A percentile compares a stretch with the other conserved stretches of the same genome.
Evolutionary conservation across 2,329 filamentous ascomycete genomes (phyloP).

Genomic region (Nemania sp.): DNA sequence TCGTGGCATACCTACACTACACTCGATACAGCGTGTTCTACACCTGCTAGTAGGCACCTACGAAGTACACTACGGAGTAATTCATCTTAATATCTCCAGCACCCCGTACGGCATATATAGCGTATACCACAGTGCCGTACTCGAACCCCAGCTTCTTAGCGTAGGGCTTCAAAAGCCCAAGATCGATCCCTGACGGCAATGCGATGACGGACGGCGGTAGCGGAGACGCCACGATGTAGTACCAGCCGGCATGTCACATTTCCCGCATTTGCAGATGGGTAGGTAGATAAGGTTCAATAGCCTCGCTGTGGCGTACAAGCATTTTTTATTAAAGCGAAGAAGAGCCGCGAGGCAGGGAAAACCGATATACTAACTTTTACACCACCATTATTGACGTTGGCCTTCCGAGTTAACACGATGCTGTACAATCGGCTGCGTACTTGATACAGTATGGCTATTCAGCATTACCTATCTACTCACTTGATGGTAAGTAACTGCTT

Average conservation of each 20-base stretch:
- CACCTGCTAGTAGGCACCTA: not conserved
- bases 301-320: conserved; percentile 21
- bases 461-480: no score
- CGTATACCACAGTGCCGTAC: not conserved
- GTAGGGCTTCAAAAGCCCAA: no score
- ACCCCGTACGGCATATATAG: no score
- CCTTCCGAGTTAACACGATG: conserved; percentile 34
- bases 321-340: conserved; percentile 39
- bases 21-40: not conserved
- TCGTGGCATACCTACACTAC: conserved; percentile 5
- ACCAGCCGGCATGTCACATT: conserved; percentile 6
- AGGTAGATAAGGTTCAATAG: conserved; percentile 23
- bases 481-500: no score
- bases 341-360: conserved; percentile 37
- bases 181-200: not conserved
- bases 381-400: conserved; percentile 22
- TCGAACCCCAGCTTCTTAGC: not conserved
- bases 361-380: conserved; percentile 13
- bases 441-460: no score
- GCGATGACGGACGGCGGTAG: not conserved
- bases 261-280: conserved; percentile 1
- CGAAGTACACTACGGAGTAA: not conserved
- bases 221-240: conserved; percentile 12
- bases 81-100: no score
- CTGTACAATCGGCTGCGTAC: conserved; percentile 3